These are phyloP conservation scores for Fusarium burgessii DNA, from an alignment of 2,329 filamentous ascomycete genomes.

Conservation along the genomic window DNA sequence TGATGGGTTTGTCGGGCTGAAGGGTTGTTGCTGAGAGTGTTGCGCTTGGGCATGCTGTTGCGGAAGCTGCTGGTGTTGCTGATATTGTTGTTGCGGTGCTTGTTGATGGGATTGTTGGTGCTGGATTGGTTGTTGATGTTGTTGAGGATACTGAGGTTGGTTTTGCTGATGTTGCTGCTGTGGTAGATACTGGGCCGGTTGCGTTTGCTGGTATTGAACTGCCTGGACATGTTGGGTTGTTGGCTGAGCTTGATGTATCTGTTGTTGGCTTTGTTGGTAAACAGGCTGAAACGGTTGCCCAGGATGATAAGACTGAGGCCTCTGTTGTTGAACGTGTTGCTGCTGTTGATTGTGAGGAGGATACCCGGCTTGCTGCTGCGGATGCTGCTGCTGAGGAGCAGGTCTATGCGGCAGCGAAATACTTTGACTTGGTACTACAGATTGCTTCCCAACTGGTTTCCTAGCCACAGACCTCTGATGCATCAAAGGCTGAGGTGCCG, in stretches of 20 bases:
- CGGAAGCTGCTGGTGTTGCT: conserved; percentile 4
- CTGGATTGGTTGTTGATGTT: background rate
- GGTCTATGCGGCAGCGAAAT: conserved; percentile 23
- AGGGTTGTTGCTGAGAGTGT: conserved; percentile 9
- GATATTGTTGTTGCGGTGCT: background rate
- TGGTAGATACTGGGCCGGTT: background rate
- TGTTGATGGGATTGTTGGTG: background rate
- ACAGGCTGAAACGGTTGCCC: conserved; percentile 3
- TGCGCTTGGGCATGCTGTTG: conserved; percentile 9
- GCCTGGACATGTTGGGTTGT: background rate
- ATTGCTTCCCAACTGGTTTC: conserved; percentile 17
- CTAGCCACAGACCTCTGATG: conserved; percentile 33
- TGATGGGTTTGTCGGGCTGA: background rate
- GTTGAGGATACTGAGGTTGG: background rate
- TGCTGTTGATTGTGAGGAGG: conserved; percentile 22
- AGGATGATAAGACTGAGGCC: conserved; percentile 20
- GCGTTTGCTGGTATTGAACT: background rate
- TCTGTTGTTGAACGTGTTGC: conserved; percentile 13
- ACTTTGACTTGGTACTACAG: background rate
- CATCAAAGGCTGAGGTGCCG: conserved; percentile 18
- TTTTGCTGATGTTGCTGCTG: conserved; percentile 11
- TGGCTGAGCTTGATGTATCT: background rate
- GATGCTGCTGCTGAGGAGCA: conserved; percentile 9
- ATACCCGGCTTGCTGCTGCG: background rate
- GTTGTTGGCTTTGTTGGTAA: background rate